Percentiles rank a stretch among this genome's conserved stretches.
Evolutionary conservation across 306 rosid genomes (phyloP).

Genomic region (Malus orientalis): DNA sequence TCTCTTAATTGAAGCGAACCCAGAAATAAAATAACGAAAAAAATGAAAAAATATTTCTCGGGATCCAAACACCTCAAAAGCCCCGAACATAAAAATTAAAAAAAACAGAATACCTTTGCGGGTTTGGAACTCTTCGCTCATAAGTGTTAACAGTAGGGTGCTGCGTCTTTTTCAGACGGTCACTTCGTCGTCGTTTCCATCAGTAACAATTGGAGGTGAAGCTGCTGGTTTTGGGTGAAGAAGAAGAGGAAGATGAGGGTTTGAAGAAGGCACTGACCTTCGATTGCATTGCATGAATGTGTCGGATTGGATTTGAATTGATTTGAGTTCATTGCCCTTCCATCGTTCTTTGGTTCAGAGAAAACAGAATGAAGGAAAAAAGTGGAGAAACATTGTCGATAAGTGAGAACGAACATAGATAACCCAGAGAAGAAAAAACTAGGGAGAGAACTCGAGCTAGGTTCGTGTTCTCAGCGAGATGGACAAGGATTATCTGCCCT

Average conservation of each 20-base stretch:
- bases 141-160: slow-evolving; percentile 41
- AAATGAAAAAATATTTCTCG: too few relatives aligned
- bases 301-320: neutral
- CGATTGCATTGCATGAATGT: slow-evolving; percentile 42
- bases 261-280: slow-evolving; percentile 66
- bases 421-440: too few relatives aligned
- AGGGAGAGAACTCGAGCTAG: too few relatives aligned
- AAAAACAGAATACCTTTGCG: neutral
- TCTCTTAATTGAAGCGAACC: neutral
- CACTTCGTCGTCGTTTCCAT: slow-evolving; percentile 27
- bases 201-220: neutral
- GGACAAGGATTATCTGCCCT: too few relatives aligned
- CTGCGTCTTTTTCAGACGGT: slow-evolving; percentile 44
- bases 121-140: slow-evolving; percentile 32
- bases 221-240: slow-evolving; percentile 10
- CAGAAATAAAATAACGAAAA: neutral
- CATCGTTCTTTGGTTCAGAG: neutral
- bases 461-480: too few relatives aligned
- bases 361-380: too few relatives aligned
- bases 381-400: too few relatives aligned
- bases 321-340: too few relatives aligned
- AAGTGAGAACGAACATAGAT: too few relatives aligned
- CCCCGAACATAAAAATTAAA: neutral
- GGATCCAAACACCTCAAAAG: neutral
- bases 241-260: neutral